A percentile compares a stretch with the other conserved stretches of the same genome.
These are phyloP conservation scores for Saturnispora quitensis DNA, from an alignment of 805 yeast genomes.

Conservation along the genomic window DNA sequence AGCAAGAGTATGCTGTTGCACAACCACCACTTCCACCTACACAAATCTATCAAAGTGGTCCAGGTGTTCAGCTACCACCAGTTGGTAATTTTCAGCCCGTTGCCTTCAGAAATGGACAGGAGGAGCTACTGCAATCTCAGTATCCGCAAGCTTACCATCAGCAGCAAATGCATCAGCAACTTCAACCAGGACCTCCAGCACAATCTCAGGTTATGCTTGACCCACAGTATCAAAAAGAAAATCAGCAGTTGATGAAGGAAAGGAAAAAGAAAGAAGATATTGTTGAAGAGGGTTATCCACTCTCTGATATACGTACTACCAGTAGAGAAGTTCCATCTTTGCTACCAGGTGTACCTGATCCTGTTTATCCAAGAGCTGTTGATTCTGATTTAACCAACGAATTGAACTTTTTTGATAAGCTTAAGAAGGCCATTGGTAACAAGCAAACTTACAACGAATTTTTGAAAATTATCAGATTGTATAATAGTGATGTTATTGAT, in stretches of 20 bases:
- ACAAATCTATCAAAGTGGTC: conserved; percentile 1
- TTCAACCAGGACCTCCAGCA: not conserved
- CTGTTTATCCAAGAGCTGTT: conserved; percentile 50
- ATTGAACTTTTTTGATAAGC: conserved; percentile 83
- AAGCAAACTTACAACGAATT: conserved; percentile 90
- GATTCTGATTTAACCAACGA: conserved; percentile 70
- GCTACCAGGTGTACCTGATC: conserved; percentile 82
- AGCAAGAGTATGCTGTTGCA: conserved; percentile 16
- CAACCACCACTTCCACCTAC: conserved; percentile 9
- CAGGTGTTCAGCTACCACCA: conserved; percentile 61
- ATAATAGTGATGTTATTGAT: conserved; percentile 85
- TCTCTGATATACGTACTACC: conserved; percentile 33
- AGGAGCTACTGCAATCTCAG: conserved; percentile 9
- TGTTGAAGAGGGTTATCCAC: conserved; percentile 28
- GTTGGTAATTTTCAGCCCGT: conserved; percentile 77
- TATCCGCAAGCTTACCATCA: conserved; percentile 10
- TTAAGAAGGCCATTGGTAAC: conserved; percentile 78
- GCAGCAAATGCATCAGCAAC: conserved; percentile 10
- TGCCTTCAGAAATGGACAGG: conserved; percentile 14
- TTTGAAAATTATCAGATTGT: conserved; percentile 76
- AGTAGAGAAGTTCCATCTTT: conserved; percentile 48
- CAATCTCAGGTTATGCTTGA: conserved; percentile 9
- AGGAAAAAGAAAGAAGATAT: conserved; percentile 22
- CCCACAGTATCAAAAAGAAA: conserved; percentile 2
- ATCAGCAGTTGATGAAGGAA: conserved; percentile 17